These are phyloP conservation scores for Infundibulicybe gibba DNA, from an alignment of 768 basidiomycete genomes.

Conservation along the genomic window DNA sequence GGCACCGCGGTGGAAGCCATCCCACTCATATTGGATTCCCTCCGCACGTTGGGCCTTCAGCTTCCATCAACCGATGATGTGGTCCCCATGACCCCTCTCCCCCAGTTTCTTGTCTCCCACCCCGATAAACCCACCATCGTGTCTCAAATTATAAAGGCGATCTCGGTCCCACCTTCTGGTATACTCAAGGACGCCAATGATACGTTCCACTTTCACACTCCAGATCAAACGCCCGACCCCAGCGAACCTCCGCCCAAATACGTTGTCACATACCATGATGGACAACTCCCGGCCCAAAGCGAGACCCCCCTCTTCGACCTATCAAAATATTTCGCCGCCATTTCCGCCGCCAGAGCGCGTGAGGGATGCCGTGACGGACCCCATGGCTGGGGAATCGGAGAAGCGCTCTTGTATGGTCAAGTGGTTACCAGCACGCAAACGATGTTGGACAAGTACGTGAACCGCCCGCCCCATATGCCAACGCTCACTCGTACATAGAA, in stretches of 20 bases:
- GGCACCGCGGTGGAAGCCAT: slow-evolving; percentile 27
- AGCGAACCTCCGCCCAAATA: slow-evolving; percentile 44
- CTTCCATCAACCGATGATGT: slow-evolving; percentile 36
- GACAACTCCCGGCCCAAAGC: slow-evolving; percentile 40
- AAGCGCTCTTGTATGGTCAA: slow-evolving; percentile 82
- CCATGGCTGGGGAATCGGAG: slow-evolving; percentile 59
- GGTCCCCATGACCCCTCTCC: slow-evolving; percentile 41
- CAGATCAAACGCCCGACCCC: slow-evolving; percentile 26
- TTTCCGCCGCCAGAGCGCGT: slow-evolving; percentile 32
- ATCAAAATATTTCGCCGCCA: slow-evolving; percentile 49
- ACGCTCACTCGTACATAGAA: slow-evolving; percentile 41
- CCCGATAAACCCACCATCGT: slow-evolving; percentile 39
- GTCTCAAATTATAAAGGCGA: slow-evolving; percentile 29
- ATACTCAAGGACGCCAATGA: slow-evolving; percentile 67
- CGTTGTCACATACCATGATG: slow-evolving; percentile 48
- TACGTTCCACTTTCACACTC: slow-evolving; percentile 56
- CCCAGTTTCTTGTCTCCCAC: slow-evolving; percentile 54
- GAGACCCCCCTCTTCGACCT: slow-evolving; percentile 77
- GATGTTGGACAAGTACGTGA: slow-evolving; percentile 82
- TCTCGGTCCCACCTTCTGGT: slow-evolving; percentile 26
- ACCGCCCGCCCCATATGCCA: too few species aligned
- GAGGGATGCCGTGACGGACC: slow-evolving; percentile 16
- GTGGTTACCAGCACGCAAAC: slow-evolving; percentile 94
- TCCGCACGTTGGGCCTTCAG: slow-evolving; percentile 30
- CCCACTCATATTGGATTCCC: slow-evolving; percentile 24